These are phyloP conservation scores for Withania somnifera DNA, from an alignment of 305 asterid genomes.

Conservation along the genomic window DNA sequence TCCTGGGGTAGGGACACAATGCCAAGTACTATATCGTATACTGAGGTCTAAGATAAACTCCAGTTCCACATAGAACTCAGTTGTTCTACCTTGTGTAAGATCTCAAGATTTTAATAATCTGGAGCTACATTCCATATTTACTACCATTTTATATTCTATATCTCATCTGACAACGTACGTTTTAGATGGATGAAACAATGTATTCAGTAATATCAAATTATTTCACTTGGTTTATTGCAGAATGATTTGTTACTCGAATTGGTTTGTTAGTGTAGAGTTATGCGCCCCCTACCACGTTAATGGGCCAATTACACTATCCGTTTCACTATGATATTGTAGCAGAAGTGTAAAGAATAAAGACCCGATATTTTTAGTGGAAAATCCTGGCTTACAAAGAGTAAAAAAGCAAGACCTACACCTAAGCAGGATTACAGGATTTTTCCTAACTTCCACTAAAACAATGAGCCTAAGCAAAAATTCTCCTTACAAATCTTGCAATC, in stretches of 20 bases:
- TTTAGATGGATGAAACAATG: not conserved
- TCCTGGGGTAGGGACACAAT: not conserved
- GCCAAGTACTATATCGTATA: not conserved
- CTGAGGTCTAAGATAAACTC: not conserved
- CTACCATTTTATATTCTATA: not conserved
- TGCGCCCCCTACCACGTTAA: too few species aligned
- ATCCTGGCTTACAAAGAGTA: too few species aligned
- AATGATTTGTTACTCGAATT: not conserved
- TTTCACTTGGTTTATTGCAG: not conserved
- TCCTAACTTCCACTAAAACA: too few species aligned
- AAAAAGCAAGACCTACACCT: too few species aligned
- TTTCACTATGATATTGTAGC: too few species aligned
- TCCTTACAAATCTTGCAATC: too few species aligned
- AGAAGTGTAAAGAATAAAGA: too few species aligned
- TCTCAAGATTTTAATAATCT: not conserved
- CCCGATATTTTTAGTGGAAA: too few species aligned
- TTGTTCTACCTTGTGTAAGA: not conserved
- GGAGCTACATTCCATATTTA: not conserved
- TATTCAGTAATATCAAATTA: not conserved
- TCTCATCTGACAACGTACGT: not conserved
- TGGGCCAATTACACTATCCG: too few species aligned
- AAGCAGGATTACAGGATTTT: too few species aligned
- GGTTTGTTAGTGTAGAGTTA: too few species aligned
- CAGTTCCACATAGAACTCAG: not conserved
- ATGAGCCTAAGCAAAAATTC: too few species aligned